Base-by-base conservation (phyloP, 2,329 filamentous ascomycete genomes). In the Hypoxylon sp. region DNA sequence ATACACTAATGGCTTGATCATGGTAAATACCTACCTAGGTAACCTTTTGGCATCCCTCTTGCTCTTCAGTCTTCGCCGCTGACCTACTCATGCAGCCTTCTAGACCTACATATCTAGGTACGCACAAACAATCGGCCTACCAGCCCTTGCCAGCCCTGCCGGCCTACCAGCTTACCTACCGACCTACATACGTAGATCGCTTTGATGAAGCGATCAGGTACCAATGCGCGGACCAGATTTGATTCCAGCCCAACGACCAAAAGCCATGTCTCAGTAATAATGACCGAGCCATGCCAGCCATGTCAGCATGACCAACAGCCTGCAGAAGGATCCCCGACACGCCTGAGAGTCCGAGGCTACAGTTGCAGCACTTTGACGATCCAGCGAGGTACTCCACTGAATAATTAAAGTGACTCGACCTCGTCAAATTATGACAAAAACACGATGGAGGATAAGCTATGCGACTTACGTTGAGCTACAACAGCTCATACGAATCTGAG, bases 221-320 rank as follows among this genome's bases (percentile, higher is more conserved):
- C 72, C 72, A 70, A 71, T 67, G 66, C 56, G 65, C 66, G 63
- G 56, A 48, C 67, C 68, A 56, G 65, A 61, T 67, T 59, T 68
- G 68, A 73, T 74, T 73, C 69, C 68, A 73, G 72, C 72, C 72
- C 72, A 74, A 74, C 72, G 59, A 58, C 62, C 59, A 65, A 60
- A 66, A 66, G 66, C 68, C 66, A 70, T 71, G 72, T 73, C 68
- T 68, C 65, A 70, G 68, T 64, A 70, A 46, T 55, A 60, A 63
- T 59, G 62, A 67, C 58, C 58, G 58, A 65, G 56, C 68, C 64
- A 62, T 65, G 63, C 63, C 53, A 55, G 66, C 66, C 65, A 68
- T 68, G 71, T 72, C 69, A 69, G 68, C 68, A 72, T 71, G 68
- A 70, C 68, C 68, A 69, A 65, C 70, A 71, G 68, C 58, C 67